Percentiles rank a stretch among this genome's conserved stretches.
Conservation (phyloP, 345 rosid genomes). For the Eucalyptus tenuipes region DNA sequence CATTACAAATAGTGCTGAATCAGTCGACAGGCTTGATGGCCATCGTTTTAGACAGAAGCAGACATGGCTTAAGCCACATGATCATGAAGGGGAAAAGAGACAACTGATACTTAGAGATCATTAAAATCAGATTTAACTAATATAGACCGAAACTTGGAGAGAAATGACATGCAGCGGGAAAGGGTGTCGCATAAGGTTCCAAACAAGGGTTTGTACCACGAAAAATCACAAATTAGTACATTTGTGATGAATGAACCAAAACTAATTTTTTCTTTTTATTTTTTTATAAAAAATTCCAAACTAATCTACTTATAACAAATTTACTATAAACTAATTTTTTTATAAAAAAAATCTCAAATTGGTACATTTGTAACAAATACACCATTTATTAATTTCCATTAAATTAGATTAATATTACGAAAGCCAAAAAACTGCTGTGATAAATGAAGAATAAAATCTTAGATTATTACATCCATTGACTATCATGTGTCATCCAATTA, state of each 20-base stretch:
- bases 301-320: rapidly evolving
- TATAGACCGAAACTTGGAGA: neutral
- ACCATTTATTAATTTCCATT: rapidly evolving
- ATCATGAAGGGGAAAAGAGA: neutral
- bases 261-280: too few species aligned
- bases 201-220: neutral
- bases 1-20: neutral
- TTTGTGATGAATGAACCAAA: too few species aligned
- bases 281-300: too few species aligned
- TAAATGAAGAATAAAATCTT: rapidly evolving
- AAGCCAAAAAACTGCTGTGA: rapidly evolving
- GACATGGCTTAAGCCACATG: neutral
- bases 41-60: neutral
- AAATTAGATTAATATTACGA: rapidly evolving
- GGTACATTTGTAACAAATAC: too few species aligned
- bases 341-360: too few species aligned
- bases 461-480: rapidly evolving
- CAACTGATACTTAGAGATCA: neutral
- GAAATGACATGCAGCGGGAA: neutral
- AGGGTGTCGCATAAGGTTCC: neutral
- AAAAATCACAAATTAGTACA: rapidly evolving
- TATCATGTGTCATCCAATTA: too few species aligned
- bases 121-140: neutral
- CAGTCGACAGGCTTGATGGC: neutral
- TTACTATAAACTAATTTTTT: rapidly evolving